phyloP scores from a whole-genome alignment of 176 grass and related monocot genomes.

The Phyllostachys edulis region DNA sequence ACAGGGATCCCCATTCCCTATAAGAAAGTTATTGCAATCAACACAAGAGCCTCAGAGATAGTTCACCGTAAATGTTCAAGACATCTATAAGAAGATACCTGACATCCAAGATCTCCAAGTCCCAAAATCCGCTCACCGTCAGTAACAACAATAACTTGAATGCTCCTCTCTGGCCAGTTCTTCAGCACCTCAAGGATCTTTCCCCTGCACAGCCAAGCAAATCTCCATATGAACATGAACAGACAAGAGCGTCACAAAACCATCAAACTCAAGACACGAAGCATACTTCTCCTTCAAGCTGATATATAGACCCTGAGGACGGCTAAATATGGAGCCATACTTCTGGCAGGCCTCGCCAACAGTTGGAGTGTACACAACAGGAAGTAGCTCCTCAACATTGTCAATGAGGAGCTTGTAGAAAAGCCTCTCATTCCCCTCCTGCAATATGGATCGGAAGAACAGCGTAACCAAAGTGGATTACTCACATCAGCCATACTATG shows the following conservation, averaged over 20 bases:
- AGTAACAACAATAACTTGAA: slow-evolving; percentile 96
- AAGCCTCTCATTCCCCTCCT: slow-evolving; percentile 94
- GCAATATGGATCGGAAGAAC: slow-evolving; percentile 33
- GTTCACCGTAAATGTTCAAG: slow-evolving; percentile 11
- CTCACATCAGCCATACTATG: slow-evolving; percentile 5
- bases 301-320: slow-evolving; percentile 84
- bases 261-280: neutral
- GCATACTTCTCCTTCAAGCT: slow-evolving; percentile 91
- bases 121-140: slow-evolving; percentile 96
- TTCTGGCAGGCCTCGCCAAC: slow-evolving; percentile 98
- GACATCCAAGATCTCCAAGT: slow-evolving; percentile 95
- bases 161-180: slow-evolving; percentile 94
- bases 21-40: slow-evolving; percentile 39
- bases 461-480: neutral
- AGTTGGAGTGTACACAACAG: slow-evolving; percentile 92
- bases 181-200: slow-evolving; percentile 87
- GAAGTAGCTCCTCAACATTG: slow-evolving; percentile 93
- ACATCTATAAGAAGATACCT: slow-evolving; percentile 44
- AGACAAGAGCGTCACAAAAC: neutral
- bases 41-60: neutral
- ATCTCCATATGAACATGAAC: slow-evolving; percentile 16
- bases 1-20: slow-evolving; percentile 99
- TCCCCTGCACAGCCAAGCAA: slow-evolving; percentile 53
- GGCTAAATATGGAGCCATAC: slow-evolving; percentile 80
- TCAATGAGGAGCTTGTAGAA: slow-evolving; percentile 94